Percentiles rank a stretch among this genome's conserved stretches.
These are phyloP conservation scores for Limtongozyma cylindracea DNA, from an alignment of 805 yeast species.

Conservation along the genomic window DNA sequence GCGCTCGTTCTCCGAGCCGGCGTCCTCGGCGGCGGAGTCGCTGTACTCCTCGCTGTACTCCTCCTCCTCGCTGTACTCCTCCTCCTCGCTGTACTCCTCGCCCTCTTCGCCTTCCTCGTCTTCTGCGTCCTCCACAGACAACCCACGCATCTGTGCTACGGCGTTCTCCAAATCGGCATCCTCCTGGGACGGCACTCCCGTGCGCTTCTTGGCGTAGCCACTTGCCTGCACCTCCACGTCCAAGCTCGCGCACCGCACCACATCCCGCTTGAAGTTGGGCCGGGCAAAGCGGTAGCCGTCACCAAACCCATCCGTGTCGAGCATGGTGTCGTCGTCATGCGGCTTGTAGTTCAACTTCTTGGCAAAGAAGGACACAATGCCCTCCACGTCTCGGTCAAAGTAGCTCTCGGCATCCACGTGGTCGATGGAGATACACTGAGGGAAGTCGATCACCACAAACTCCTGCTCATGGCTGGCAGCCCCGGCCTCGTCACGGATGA, in stretches of 20 bases:
- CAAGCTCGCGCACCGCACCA: slow-evolving; percentile 35
- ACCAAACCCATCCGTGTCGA: slow-evolving; percentile 60
- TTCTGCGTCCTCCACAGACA: slow-evolving; percentile 8
- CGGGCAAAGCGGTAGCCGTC: slow-evolving; percentile 54
- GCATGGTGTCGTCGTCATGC: slow-evolving; percentile 35
- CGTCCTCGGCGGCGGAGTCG: too few relatives aligned
- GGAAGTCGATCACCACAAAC: slow-evolving; percentile 89
- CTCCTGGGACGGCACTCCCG: slow-evolving; percentile 10
- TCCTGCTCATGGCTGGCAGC: slow-evolving; percentile 23
- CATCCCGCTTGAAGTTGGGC: slow-evolving; percentile 63
- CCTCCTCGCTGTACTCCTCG: slow-evolving; percentile 1
- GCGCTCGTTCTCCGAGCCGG: slow-evolving; percentile 15
- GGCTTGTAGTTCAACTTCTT: slow-evolving; percentile 60
- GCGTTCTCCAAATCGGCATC: slow-evolving; percentile 56
- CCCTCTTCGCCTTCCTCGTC: slow-evolving; percentile 10
- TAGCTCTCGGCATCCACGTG: slow-evolving; percentile 75
- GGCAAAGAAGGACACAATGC: slow-evolving; percentile 64
- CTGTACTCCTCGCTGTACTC: slow-evolving; percentile 8
- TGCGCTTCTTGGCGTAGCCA: slow-evolving; percentile 31
- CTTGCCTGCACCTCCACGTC: slow-evolving; percentile 86
- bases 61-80: slow-evolving; percentile 6
- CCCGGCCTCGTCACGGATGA: slow-evolving; percentile 41
- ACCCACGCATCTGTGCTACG: slow-evolving; percentile 35
- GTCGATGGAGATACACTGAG: slow-evolving; percentile 87
- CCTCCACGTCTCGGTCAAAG: slow-evolving; percentile 82